Conservation (phyloP, 805 yeast species). For the Barnettozyma populi region DNA sequence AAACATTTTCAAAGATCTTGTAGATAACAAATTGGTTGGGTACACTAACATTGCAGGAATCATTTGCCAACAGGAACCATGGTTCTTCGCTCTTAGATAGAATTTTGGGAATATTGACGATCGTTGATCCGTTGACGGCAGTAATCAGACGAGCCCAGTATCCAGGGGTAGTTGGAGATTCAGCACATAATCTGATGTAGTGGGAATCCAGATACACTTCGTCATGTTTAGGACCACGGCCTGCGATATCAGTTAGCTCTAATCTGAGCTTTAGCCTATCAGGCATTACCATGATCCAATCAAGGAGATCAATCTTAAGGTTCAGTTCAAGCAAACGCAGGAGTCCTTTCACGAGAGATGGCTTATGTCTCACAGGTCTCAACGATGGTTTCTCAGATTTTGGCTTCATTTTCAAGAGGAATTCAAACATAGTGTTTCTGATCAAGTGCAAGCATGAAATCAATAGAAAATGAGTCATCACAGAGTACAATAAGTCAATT, state of each 20-base stretch:
- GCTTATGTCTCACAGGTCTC: constrained; percentile 1
- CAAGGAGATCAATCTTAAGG: constrained; percentile 19
- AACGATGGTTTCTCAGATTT: constrained; percentile 15
- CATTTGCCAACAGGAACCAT: constrained; percentile 36
- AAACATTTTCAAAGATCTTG: constrained; percentile 72
- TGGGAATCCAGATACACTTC: constrained; percentile 26
- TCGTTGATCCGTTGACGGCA: constrained; percentile 30
- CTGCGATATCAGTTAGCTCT: constrained; percentile 33
- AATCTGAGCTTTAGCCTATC: constrained; percentile 44
- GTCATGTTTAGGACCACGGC: constrained; percentile 18
- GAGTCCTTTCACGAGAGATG: constrained; percentile 13
- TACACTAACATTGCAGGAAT: constrained; percentile 45
- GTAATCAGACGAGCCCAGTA: constrained; percentile 47
- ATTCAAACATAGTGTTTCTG: constrained; percentile 33
- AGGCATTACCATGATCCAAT: constrained; percentile 34
- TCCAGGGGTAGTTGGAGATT: constrained; percentile 43
- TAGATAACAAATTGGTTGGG: constrained; percentile 76
- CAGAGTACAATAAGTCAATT: constrained; percentile 31
- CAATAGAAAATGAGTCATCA: constrained; percentile 40
- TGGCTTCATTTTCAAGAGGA: constrained; percentile 18
- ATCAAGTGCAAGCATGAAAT: constrained; percentile 41
- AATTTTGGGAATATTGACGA: constrained; percentile 28
- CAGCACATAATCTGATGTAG: constrained; percentile 41
- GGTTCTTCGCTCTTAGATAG: constrained; percentile 19
- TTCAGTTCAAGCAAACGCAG: constrained; percentile 21